Percentiles rank a stretch among this genome's conserved stretches.
Evolutionary conservation across 352 stramenopile species (phyloP).

Genomic region (Phytophthora boehmeriae): DNA sequence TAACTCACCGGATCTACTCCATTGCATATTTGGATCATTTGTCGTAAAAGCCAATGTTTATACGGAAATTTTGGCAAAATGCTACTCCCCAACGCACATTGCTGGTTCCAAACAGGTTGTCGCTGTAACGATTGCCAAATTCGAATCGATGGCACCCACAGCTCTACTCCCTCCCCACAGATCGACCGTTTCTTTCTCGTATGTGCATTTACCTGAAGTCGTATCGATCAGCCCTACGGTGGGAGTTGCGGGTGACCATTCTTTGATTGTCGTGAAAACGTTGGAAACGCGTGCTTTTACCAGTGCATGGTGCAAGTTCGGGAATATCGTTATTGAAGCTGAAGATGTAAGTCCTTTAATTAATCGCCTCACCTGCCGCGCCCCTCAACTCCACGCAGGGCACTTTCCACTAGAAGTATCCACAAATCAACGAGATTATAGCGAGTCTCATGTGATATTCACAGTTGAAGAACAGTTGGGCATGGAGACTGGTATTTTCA

Average conservation of each 20-base stretch:
- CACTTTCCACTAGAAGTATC: conserved; percentile 43
- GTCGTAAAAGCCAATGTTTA: conserved; percentile 33
- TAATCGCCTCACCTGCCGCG: conserved; percentile 22
- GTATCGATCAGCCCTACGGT: conserved; percentile 20
- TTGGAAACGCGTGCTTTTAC: conserved; percentile 11
- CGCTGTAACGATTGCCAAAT: conserved; percentile 31
- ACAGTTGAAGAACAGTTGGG: conserved; percentile 11
- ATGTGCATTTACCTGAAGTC: conserved; percentile 36
- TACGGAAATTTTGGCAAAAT: conserved; percentile 20
- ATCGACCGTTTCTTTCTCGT: conserved; percentile 40
- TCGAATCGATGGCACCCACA: conserved; percentile 3
- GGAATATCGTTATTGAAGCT: conserved; percentile 27
- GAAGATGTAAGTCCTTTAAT: background rate
- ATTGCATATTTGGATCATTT: conserved; percentile 45
- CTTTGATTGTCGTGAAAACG: conserved; percentile 29
- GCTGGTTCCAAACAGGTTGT: conserved; percentile 22
- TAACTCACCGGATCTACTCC: conserved; percentile 6
- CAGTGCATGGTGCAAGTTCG: conserved; percentile 48
- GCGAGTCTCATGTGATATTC: conserved; percentile 30
- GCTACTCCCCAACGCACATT: conserved; percentile 32
- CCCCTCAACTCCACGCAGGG: conserved; percentile 18
- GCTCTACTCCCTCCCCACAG: background rate
- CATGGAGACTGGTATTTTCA: too few species aligned
- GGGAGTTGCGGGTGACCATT: conserved; percentile 21
- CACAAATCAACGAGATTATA: conserved; percentile 54